A percentile compares a stretch with the other conserved stretches of the same genome.
These are phyloP conservation scores for Tolypocladium tropicale DNA, from an alignment of 2,329 filamentous ascomycete species.

Conservation along the genomic window DNA sequence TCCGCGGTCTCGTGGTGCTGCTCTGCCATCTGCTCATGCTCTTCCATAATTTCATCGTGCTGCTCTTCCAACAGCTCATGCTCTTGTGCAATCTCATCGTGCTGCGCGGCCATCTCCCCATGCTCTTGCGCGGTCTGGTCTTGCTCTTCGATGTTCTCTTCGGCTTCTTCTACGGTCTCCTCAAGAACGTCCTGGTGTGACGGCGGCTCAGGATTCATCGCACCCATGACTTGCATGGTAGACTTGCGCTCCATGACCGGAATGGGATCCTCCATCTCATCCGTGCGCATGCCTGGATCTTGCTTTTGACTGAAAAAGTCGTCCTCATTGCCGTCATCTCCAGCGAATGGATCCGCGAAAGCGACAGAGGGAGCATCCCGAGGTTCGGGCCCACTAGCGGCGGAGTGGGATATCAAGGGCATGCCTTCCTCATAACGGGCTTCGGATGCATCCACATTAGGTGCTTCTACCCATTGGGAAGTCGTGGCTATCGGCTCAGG, in stretches of 20 bases:
- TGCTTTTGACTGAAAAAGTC: constrained; percentile 53
- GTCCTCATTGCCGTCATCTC: constrained; percentile 40
- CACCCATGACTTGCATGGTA: constrained; percentile 54
- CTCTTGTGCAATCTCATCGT: neutral
- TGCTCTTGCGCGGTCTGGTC: neutral
- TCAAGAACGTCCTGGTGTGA: constrained; percentile 20
- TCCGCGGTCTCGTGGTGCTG: neutral
- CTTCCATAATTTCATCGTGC: neutral
- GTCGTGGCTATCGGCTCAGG: constrained; percentile 5
- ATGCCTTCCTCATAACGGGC: constrained; percentile 61
- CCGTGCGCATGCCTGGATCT: constrained; percentile 11
- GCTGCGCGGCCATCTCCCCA: neutral
- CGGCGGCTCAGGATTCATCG: constrained; percentile 27
- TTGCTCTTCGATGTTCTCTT: constrained; percentile 15
- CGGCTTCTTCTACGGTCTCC: constrained; percentile 18
- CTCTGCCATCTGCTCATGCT: too few relatives aligned
- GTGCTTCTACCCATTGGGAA: constrained; percentile 27
- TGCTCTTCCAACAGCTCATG: neutral
- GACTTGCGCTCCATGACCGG: constrained; percentile 53
- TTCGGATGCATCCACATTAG: constrained; percentile 35
- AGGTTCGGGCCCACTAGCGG: constrained; percentile 1
- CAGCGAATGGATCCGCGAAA: constrained; percentile 25
- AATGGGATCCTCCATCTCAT: constrained; percentile 9
- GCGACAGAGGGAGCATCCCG: constrained; percentile 9
- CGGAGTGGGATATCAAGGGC: constrained; percentile 42